Base-by-base conservation (phyloP, 257 asterid genomes). In the Schizonepeta tenuifolia region DNA sequence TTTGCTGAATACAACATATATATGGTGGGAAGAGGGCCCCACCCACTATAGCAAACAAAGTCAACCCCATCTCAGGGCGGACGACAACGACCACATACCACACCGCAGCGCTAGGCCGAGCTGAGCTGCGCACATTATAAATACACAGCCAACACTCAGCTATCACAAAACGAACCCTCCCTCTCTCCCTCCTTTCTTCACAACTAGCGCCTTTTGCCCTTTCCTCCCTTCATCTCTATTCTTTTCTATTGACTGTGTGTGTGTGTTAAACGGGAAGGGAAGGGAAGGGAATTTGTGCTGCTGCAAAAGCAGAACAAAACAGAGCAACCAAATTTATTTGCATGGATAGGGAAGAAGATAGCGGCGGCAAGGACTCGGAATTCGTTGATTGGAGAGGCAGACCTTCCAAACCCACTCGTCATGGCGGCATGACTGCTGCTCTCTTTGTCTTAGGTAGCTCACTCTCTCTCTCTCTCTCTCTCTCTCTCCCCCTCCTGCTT, bases 351-450 rank as follows among this genome's bases (percentile, higher is more conserved):
- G 86, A 74, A 44, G 81, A 68, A 62, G 61, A n/a, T 18, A 51
- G 26, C 13, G 7, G 40, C 40, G 1, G 11, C 43, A 38, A 36
- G 53, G 82, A 46, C 15, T 31, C 67, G 1, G 81, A 72, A 60
- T 57, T 71, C 28, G 85, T 86, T 72, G 93, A 87, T 74, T 90
- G 96, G 95, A 90, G 82, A 80, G 92, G 92, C 58, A 87, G 86
- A 69, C 78, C 90, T 77, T 86, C 85, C 80, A 80, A 78, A 17
- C 79, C 88, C 67, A 71, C 65, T 65, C 84, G 81, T 21, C 96
- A 88, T 82, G 95, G 96, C 62, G 95, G 96, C 58, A 88, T 86
- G 90, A 68, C 85, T 74, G 92, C 95, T 67, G 96, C 95, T 54
- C 51, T 82, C 69, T 88, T 90, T 71, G 90, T 90, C 18, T 71